phyloP scores from a whole-genome alignment of 805 yeast species.

The Kodamaea sagamina region DNA sequence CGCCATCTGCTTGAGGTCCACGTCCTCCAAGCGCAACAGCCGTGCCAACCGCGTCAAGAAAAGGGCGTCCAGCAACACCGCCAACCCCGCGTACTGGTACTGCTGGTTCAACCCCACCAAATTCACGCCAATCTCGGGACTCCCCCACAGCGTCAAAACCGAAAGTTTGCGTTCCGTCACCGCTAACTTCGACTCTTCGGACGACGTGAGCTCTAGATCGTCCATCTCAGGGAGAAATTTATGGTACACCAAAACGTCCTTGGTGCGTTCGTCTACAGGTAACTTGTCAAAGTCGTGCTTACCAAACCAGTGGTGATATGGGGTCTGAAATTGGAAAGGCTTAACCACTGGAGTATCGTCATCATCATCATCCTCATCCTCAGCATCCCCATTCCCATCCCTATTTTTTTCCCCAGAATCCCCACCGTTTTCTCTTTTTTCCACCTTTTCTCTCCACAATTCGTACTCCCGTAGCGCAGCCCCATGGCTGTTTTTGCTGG shows the following conservation, averaged over 20 bases:
- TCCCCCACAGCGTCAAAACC: conserved; percentile 31
- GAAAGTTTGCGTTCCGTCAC: conserved; percentile 29
- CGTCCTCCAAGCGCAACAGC: conserved; percentile 43
- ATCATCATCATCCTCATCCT: conserved; percentile 29
- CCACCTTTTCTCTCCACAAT: conserved; percentile 11
- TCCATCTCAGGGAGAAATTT: conserved; percentile 37
- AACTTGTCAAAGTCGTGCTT: conserved; percentile 18
- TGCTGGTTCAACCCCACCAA: conserved; percentile 16
- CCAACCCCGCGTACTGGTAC: conserved; percentile 54
- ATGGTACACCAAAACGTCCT: conserved; percentile 22
- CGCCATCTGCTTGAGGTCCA: conserved; percentile 21
- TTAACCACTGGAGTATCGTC: conserved; percentile 24
- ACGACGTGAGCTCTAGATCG: conserved; percentile 26
- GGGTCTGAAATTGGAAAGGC: conserved; percentile 39
- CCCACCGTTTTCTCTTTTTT: conserved; percentile 11
- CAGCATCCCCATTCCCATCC: conserved; percentile 15
- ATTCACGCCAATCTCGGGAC: conserved; percentile 16
- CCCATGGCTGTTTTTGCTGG: conserved; percentile 32
- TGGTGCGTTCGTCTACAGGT: conserved; percentile 17
- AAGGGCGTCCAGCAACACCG: conserved; percentile 60
- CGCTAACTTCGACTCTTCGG: conserved; percentile 24
- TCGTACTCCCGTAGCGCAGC: conserved; percentile 24
- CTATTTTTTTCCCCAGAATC: too few species aligned
- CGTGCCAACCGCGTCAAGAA: conserved; percentile 55
- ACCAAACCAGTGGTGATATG: conserved; percentile 33